Evolutionary conservation across 2,329 filamentous ascomycete species (phyloP).

Genomic region (Falciphora oryzae): DNA sequence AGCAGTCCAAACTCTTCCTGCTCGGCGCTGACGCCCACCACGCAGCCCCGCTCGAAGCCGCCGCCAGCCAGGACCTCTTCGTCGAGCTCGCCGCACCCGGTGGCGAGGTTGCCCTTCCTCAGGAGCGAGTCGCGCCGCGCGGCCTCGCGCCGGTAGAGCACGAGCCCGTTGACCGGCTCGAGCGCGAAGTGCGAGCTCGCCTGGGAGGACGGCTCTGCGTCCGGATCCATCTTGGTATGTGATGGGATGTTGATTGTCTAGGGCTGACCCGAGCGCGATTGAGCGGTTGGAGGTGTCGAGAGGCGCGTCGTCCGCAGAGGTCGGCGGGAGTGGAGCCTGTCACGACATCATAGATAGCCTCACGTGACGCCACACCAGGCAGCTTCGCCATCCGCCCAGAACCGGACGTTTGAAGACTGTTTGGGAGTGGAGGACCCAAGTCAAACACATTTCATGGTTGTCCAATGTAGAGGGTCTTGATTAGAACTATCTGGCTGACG

Average conservation of each 20-base stretch:
- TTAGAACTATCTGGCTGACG: neutral
- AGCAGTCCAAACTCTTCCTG: conserved; percentile 41
- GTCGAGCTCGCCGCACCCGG: conserved; percentile 45
- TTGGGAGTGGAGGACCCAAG: too few relatives aligned
- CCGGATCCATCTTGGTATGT: neutral
- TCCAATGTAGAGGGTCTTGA: neutral
- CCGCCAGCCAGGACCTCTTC: conserved; percentile 39
- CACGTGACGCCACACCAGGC: neutral
- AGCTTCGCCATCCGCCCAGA: neutral
- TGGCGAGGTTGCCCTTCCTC: conserved; percentile 30
- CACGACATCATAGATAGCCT: neutral
- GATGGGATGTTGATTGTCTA: neutral
- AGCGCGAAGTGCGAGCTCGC: conserved; percentile 39
- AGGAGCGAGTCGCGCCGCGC: conserved; percentile 26
- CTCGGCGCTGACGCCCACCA: conserved; percentile 50
- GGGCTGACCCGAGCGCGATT: too few relatives aligned
- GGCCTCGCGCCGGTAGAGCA: conserved; percentile 34
- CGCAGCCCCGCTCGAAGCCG: conserved; percentile 43
- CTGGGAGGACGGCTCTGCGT: conserved; percentile 26
- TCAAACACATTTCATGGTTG: neutral
- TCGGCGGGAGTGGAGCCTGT: neutral
- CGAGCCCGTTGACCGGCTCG: conserved; percentile 39
- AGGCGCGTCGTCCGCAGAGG: too few relatives aligned
- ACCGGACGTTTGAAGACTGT: neutral
- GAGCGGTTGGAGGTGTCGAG: neutral